phyloP scores from a whole-genome alignment of 2,329 filamentous ascomycete genomes.

The Eutypa lata region DNA sequence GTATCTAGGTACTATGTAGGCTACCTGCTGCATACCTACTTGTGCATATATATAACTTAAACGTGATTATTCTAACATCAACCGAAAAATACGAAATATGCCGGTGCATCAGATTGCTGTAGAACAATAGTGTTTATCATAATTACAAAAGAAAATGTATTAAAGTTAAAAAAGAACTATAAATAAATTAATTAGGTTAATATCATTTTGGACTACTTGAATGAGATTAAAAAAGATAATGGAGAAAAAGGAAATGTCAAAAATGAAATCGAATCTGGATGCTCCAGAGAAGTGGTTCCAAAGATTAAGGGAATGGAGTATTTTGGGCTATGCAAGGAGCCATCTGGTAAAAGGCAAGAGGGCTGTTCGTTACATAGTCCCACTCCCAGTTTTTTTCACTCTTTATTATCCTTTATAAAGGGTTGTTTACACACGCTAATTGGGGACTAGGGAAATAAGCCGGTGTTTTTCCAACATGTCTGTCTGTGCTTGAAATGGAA shows the following conservation, averaged over 20 bases:
- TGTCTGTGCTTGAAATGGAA: no score
- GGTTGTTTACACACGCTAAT: no score
- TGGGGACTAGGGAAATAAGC: no score
- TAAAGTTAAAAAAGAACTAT: no score
- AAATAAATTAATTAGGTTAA: no score
- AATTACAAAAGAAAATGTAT: no score
- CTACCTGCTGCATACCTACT: neutral
- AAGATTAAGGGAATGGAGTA: slow-evolving; percentile 21
- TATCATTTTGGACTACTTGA: no score
- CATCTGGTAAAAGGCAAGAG: slow-evolving; percentile 10
- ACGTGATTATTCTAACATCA: no score
- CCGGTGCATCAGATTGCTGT: no score
- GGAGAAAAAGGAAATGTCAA: neutral
- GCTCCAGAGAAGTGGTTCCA: slow-evolving; percentile 24
- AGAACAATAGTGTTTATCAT: no score
- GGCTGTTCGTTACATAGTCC: slow-evolving; percentile 1
- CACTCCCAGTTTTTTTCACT: neutral
- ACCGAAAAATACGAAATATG: no score
- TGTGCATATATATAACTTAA: neutral
- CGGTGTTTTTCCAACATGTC: neutral
- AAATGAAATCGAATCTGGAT: slow-evolving; percentile 38
- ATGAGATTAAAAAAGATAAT: neutral
- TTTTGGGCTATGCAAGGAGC: slow-evolving; percentile 17
- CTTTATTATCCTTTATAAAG: neutral
- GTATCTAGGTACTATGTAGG: neutral